phyloP scores from a whole-genome alignment of 106 monocot genomes.

The Dendrobium officinale region DNA sequence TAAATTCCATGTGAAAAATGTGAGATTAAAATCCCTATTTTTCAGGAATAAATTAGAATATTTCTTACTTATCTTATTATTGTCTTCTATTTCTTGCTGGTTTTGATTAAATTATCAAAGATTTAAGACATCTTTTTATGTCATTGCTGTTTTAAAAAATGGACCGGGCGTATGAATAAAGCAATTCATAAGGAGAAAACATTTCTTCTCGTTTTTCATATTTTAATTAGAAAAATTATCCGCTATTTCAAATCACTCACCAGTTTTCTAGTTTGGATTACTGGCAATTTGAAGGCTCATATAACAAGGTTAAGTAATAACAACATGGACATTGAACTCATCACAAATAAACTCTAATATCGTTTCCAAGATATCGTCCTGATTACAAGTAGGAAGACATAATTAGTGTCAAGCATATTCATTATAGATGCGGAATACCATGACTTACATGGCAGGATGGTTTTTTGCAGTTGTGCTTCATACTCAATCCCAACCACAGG shows the following conservation, averaged over 20 bases:
- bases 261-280: not conserved
- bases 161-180: not conserved
- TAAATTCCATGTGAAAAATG: not conserved
- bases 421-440: not conserved
- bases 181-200: not conserved
- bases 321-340: not conserved
- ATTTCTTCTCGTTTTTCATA: not conserved
- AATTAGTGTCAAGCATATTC: not conserved
- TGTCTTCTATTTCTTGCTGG: not conserved
- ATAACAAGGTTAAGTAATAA: not conserved
- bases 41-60: not conserved
- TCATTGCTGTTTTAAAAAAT: not conserved
- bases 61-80: not conserved
- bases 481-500: constrained; percentile 95
- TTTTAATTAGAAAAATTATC: not conserved
- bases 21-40: not conserved
- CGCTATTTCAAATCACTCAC: not conserved
- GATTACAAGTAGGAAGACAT: not conserved
- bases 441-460: constrained; percentile 81
- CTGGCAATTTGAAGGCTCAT: not conserved
- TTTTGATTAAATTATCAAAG: not conserved
- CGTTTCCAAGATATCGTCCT: not conserved
- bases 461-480: constrained; percentile 95
- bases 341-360: not conserved
- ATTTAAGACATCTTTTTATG: not conserved